Evolutionary conservation across 805 yeast species (phyloP).

Genomic region (Myxozyma lipomycoides): DNA sequence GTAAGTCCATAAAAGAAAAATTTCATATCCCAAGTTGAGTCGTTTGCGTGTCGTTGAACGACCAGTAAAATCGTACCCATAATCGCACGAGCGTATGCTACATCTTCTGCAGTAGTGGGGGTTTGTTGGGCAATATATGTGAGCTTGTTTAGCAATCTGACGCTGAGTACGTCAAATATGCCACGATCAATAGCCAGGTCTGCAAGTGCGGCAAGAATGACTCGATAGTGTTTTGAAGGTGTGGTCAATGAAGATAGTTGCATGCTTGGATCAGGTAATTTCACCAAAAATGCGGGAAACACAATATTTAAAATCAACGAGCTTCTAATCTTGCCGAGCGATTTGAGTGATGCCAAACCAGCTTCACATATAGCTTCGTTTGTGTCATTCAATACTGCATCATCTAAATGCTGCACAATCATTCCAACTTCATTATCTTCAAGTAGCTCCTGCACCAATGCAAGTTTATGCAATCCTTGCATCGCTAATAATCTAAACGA

Average conservation of each 20-base stretch:
- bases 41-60: constrained; percentile 21
- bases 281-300: constrained; percentile 49
- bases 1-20: constrained; percentile 24
- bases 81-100: constrained; percentile 29
- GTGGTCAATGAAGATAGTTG: constrained; percentile 9
- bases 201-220: constrained; percentile 36
- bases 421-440: constrained; percentile 54
- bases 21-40: constrained; percentile 27
- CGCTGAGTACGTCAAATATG: constrained; percentile 40
- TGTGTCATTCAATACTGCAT: constrained; percentile 51
- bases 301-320: constrained; percentile 49
- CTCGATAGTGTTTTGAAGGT: constrained; percentile 29
- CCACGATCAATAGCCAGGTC: constrained; percentile 37
- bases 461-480: constrained; percentile 57
- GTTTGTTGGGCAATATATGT: constrained; percentile 11
- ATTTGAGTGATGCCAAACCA: constrained; percentile 49
- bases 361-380: constrained; percentile 48
- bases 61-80: constrained; percentile 34
- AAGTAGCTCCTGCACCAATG: constrained; percentile 50
- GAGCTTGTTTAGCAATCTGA: constrained; percentile 40
- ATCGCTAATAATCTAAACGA: constrained; percentile 64
- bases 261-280: constrained; percentile 46
- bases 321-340: constrained; percentile 41
- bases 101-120: constrained; percentile 5
- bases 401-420: constrained; percentile 60